phyloP scores from a whole-genome alignment of 2,329 filamentous ascomycete species.

The Neofusicoccum laricinum region DNA sequence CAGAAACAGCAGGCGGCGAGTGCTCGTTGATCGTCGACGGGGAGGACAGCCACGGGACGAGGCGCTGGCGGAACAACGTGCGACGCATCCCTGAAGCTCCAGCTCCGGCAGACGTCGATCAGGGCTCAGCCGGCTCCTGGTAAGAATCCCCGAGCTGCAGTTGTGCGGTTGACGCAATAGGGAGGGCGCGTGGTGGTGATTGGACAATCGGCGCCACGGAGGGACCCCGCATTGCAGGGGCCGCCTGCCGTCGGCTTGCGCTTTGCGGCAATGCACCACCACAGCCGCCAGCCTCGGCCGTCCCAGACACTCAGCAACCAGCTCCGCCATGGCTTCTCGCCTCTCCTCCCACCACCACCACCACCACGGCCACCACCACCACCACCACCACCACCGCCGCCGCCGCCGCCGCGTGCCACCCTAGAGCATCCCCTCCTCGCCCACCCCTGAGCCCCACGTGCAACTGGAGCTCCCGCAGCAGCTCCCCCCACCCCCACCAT shows the following conservation, averaged over 20 bases:
- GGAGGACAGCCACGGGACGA: too few species aligned
- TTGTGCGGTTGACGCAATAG: too few species aligned
- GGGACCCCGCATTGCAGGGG: background rate
- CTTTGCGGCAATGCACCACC: slow-evolving; percentile 1
- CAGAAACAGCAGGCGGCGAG: too few species aligned
- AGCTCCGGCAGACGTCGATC: too few species aligned
- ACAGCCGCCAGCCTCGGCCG: slow-evolving; percentile 1
- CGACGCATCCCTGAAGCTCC: too few species aligned
- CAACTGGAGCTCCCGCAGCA: background rate
- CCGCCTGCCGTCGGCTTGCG: background rate
- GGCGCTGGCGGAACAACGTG: too few species aligned
- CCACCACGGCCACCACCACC: too few species aligned
- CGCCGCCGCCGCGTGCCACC: background rate
- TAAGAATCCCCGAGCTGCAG: too few species aligned
- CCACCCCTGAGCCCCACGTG: background rate
- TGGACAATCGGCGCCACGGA: background rate
- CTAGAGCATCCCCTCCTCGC: background rate
- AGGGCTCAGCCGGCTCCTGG: too few species aligned
- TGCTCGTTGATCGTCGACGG: too few species aligned
- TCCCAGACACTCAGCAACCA: background rate
- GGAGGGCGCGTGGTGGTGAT: background rate
- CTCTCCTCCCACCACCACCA: too few species aligned
- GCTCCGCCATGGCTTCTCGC: background rate
- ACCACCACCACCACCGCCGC: too few species aligned
- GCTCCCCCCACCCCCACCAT: background rate